These are phyloP conservation scores for Fusarium heterosporum DNA, from an alignment of 2,329 filamentous ascomycete species.

Conservation along the genomic window DNA sequence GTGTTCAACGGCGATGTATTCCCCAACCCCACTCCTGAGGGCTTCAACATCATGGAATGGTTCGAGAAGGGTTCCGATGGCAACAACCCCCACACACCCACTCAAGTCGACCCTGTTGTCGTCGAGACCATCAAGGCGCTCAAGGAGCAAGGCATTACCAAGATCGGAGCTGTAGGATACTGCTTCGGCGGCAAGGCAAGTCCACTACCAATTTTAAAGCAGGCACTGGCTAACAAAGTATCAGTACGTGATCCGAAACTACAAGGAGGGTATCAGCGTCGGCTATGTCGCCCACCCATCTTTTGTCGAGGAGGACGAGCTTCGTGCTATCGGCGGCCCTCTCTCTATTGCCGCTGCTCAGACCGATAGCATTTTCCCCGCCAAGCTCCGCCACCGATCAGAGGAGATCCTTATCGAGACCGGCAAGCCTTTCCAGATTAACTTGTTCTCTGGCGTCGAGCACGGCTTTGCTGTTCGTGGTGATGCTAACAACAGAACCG, in stretches of 20 bases:
- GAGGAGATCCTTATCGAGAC: constrained; percentile 69
- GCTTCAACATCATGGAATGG: constrained; percentile 51
- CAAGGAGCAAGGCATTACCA: constrained; percentile 62
- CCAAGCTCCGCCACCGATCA: constrained; percentile 64
- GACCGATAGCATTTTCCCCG: constrained; percentile 69
- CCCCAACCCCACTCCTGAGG: constrained; percentile 42
- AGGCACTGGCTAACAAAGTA: neutral
- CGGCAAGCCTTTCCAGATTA: constrained; percentile 72
- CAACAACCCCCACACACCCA: constrained; percentile 58
- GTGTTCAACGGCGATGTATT: constrained; percentile 55
- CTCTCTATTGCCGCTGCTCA: constrained; percentile 73
- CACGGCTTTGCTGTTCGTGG: constrained; percentile 82
- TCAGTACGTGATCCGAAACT: constrained; percentile 77
- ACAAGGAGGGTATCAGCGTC: constrained; percentile 65
- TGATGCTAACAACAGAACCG: constrained; percentile 62
- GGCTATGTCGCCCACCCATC: constrained; percentile 75
- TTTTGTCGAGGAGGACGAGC: constrained; percentile 69
- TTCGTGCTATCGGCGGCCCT: constrained; percentile 67
- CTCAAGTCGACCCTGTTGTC: constrained; percentile 51
- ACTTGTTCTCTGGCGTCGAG: constrained; percentile 73
- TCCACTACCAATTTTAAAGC: constrained; percentile 27
- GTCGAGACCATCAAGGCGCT: constrained; percentile 64
- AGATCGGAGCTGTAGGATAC: constrained; percentile 70
- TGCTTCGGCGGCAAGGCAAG: constrained; percentile 73
- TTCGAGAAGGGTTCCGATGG: constrained; percentile 58